Conservation (phyloP, 139 green algal species). For the Chlamydomonas eustigma region DNA sequence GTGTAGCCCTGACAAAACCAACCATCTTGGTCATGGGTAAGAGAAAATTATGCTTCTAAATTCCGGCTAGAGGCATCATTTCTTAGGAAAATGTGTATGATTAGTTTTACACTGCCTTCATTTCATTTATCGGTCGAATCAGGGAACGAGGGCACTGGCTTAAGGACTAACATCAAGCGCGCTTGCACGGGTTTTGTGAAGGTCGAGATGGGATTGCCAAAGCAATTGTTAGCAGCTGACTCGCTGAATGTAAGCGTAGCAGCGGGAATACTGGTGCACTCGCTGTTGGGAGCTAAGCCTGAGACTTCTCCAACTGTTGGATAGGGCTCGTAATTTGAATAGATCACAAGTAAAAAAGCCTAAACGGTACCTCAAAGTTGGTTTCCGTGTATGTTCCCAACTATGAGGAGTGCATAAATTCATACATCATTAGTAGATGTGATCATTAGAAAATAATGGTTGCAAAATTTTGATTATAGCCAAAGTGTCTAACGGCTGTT, state of each 20-base stretch:
- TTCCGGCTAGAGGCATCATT: background rate
- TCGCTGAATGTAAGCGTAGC: slow-evolving; percentile 93
- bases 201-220: slow-evolving; percentile 33
- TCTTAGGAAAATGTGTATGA: no score
- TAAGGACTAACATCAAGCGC: slow-evolving; percentile 70
- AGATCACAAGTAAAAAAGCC: no score
- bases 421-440: no score
- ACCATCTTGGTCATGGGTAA: slow-evolving; percentile 84
- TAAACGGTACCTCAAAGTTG: no score
- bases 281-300: slow-evolving; percentile 43
- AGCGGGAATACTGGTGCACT: slow-evolving; percentile 85
- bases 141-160: slow-evolving; percentile 78
- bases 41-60: background rate
- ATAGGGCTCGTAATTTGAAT: no score
- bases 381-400: no score
- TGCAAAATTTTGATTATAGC: no score
- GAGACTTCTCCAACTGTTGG: no score
- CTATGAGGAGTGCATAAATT: no score
- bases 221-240: slow-evolving; percentile 54
- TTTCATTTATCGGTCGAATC: background rate
- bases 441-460: no score
- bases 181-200: slow-evolving; percentile 54
- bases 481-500: no score
- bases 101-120: no score
- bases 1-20: slow-evolving; percentile 45